A percentile compares a stretch with the other conserved stretches of the same genome.
These are phyloP conservation scores for Ophiosphaerella korrae DNA, from an alignment of 2,329 filamentous ascomycete genomes.

Conservation along the genomic window DNA sequence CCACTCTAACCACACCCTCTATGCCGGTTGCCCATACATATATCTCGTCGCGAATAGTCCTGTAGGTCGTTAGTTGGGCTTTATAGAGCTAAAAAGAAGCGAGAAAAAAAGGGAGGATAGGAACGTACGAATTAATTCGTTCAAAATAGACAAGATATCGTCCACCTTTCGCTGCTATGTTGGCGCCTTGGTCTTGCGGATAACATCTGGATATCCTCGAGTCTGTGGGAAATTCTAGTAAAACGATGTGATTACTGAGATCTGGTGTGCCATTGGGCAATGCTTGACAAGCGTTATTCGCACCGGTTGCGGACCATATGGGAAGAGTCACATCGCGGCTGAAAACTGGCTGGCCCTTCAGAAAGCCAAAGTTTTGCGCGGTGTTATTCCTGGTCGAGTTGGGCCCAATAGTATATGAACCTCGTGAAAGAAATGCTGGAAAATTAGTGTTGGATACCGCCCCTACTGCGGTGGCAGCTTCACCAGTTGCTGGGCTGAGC, in stretches of 20 bases:
- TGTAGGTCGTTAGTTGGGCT: neutral
- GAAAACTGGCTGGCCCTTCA: conserved; percentile 39
- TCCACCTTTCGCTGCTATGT: conserved; percentile 57
- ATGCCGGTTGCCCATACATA: conserved; percentile 20
- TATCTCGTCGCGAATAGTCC: conserved; percentile 20
- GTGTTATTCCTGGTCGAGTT: conserved; percentile 36
- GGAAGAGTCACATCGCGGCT: conserved; percentile 17
- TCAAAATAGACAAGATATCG: conserved; percentile 51
- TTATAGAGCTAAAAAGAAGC: no score
- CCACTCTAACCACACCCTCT: conserved; percentile 10
- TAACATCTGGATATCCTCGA: conserved; percentile 18
- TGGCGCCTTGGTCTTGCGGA: conserved; percentile 20
- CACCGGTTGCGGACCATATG: conserved; percentile 48
- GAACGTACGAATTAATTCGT: conserved; percentile 10
- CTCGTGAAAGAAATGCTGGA: conserved; percentile 34
- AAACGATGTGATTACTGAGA: conserved; percentile 61
- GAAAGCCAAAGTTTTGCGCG: conserved; percentile 41
- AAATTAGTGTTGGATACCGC: conserved; percentile 49
- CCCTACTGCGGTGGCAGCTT: conserved; percentile 53
- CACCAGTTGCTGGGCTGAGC: conserved; percentile 49
- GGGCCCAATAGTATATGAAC: conserved; percentile 36
- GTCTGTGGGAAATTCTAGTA: conserved; percentile 14
- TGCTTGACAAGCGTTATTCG: conserved; percentile 58
- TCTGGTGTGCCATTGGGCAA: conserved; percentile 62
- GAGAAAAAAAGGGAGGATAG: neutral